These are phyloP conservation scores for Backusella macrospora DNA, from an alignment of 192 early-diverging fungal species.

Conservation along the genomic window DNA sequence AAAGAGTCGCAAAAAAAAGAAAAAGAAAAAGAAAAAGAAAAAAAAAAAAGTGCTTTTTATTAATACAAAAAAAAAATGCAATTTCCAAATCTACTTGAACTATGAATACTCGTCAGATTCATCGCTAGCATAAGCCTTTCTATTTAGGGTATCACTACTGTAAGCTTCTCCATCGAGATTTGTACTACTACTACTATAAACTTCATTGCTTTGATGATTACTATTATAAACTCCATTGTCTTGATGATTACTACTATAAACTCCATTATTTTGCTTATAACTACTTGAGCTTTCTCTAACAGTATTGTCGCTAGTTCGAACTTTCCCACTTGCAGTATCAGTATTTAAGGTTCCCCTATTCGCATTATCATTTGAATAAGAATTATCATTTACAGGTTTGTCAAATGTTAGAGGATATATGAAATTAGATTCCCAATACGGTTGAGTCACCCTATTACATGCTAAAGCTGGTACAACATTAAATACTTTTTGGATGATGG, in stretches of 20 bases:
- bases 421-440: slow-evolving; percentile 43
- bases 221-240: background rate
- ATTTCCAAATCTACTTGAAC: background rate
- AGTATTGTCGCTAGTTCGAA: too few relatives aligned
- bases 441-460: slow-evolving; percentile 38
- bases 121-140: background rate
- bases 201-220: background rate
- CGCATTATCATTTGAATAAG: background rate
- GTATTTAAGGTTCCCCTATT: background rate
- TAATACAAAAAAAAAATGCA: slow-evolving; percentile 4
- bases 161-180: background rate
- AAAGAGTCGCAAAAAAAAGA: too few relatives aligned
- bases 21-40: too few relatives aligned
- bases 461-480: slow-evolving; percentile 33
- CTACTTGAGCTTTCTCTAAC: background rate
- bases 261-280: background rate
- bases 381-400: slow-evolving; percentile 8
- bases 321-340: background rate
- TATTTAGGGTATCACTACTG: background rate
- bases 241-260: background rate
- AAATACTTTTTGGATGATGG: slow-evolving; percentile 36
- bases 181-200: background rate
- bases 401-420: slow-evolving; percentile 30
- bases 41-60: background rate
- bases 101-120: background rate